Conservation (phyloP, 192 early-diverging fungal species). For the Umbelopsis vinacea region DNA sequence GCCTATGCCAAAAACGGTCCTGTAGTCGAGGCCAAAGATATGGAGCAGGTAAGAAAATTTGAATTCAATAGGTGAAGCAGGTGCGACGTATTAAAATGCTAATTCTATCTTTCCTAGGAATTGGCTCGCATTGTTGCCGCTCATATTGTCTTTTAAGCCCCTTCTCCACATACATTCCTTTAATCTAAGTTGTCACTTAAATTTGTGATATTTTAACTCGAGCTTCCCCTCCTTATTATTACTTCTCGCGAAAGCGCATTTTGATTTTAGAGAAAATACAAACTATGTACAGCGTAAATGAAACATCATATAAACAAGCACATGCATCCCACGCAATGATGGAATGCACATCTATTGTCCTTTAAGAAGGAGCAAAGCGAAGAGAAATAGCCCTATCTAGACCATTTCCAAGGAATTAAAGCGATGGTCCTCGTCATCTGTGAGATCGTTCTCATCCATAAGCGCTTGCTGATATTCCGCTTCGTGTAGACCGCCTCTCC, state of each 20-base stretch:
- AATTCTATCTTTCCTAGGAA: neutral
- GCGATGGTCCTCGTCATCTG: constrained; percentile 19
- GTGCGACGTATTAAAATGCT: neutral
- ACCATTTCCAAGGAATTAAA: constrained; percentile 11
- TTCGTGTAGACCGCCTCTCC: constrained; percentile 34
- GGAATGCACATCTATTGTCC: constrained; percentile 5
- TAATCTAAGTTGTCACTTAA: neutral
- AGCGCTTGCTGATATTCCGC: constrained; percentile 38
- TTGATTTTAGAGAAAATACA: neutral
- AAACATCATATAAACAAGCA: constrained; percentile 6
- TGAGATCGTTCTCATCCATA: constrained; percentile 32
- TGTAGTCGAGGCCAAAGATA: neutral
- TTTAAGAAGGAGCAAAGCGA: neutral
- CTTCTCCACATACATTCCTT: neutral
- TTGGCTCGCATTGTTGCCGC: constrained; percentile 5
- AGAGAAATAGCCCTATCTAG: neutral
- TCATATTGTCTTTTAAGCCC: constrained; percentile 3
- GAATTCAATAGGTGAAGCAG: neutral
- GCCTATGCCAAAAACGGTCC: neutral
- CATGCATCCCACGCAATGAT: neutral
- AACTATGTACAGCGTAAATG: constrained; percentile 24
- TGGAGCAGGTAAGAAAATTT: neutral
- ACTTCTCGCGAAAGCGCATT: neutral
- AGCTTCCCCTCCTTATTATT: constrained; percentile 15
- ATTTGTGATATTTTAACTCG: neutral